Conservation (phyloP, 495 filamentous ascomycete species). For the Penicillium maclennaniae region DNA sequence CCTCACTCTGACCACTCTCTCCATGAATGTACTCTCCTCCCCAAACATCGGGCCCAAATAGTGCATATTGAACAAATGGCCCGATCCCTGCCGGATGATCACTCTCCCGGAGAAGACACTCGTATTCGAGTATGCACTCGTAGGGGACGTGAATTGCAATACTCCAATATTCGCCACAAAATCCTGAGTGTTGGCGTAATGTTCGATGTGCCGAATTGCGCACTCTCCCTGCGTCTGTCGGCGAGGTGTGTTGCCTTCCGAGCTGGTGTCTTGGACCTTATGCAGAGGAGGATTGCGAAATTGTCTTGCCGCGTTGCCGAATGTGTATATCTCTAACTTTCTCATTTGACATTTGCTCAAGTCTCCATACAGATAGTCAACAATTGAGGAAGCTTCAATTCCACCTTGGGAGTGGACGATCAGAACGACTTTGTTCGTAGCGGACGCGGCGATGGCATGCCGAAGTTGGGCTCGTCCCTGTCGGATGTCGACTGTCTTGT, state of each 20-base stretch:
- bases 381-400: conserved; percentile 60
- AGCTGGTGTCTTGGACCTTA: no score
- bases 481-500: conserved; percentile 60
- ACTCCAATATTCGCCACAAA: conserved; percentile 71
- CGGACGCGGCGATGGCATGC: conserved; percentile 19
- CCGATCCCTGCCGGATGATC: conserved; percentile 54
- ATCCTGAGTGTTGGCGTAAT: conserved; percentile 72
- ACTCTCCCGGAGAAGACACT: conserved; percentile 64
- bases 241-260: conserved; percentile 9
- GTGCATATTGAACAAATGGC: conserved; percentile 70
- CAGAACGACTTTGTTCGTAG: conserved; percentile 62
- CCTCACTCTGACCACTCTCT: neutral
- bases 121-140: conserved; percentile 24
- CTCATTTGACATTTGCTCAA: conserved; percentile 55
- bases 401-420: conserved; percentile 74
- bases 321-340: conserved; percentile 74
- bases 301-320: conserved; percentile 71
- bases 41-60: conserved; percentile 67
- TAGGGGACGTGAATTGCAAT: conserved; percentile 49
- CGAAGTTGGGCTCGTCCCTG: conserved; percentile 14
- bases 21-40: neutral
- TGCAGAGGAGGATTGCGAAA: conserved; percentile 64
- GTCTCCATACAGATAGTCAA: conserved; percentile 70
- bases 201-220: conserved; percentile 64
- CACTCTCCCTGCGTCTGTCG: conserved; percentile 19